A percentile compares a stretch with the other conserved stretches of the same genome.
phyloP scores from a whole-genome alignment of 2,329 filamentous ascomycete genomes.

The Colletotrichum salicis region DNA sequence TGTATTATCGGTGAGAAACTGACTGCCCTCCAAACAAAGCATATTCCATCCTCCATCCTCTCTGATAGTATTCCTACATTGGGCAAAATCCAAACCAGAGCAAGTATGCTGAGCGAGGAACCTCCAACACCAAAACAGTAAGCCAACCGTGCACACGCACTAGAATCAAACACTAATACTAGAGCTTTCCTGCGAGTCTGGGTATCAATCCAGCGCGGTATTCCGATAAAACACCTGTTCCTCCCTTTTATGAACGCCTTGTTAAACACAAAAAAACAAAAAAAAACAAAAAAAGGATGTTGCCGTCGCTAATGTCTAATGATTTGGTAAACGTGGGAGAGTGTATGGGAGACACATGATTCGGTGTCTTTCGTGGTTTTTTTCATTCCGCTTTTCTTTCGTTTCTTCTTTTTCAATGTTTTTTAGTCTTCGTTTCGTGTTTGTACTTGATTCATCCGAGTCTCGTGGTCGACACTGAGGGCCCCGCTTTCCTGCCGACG shows the following conservation, averaged over 20 bases:
- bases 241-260: slow-evolving; percentile 22
- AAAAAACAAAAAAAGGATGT: slow-evolving; percentile 8
- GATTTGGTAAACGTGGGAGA: background rate
- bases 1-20: slow-evolving; percentile 29
- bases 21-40: background rate
- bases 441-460: slow-evolving; percentile 5
- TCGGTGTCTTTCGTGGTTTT: background rate
- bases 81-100: background rate
- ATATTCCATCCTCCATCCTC: background rate
- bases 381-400: slow-evolving; percentile 18
- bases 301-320: slow-evolving; percentile 27
- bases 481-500: slow-evolving; percentile 16
- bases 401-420: background rate
- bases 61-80: slow-evolving; percentile 9
- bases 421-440: background rate
- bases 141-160: background rate
- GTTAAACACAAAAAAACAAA: background rate
- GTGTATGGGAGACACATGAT: background rate
- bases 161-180: slow-evolving; percentile 7
- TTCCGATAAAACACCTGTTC: background rate
- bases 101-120: background rate
- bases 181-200: slow-evolving; percentile 25
- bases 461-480: slow-evolving; percentile 27
- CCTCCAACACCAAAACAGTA: slow-evolving; percentile 16
- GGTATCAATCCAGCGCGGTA: slow-evolving; percentile 33